A percentile compares a stretch with the other conserved stretches of the same genome.
phyloP scores from a whole-genome alignment of 768 basidiomycete species.

The Crepidotus variabilis region DNA sequence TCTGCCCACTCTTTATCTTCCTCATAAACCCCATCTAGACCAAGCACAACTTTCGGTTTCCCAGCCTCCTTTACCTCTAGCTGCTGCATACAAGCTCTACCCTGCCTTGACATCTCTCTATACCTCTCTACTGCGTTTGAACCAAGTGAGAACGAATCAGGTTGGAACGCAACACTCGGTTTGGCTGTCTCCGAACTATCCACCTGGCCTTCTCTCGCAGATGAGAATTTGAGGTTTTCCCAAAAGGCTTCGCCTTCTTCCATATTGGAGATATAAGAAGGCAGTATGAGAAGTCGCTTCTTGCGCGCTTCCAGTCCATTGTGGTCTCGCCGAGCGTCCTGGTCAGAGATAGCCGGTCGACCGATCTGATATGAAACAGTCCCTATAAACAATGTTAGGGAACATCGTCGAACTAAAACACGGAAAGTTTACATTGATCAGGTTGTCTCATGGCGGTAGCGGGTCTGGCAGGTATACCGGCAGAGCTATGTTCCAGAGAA shows the following conservation, averaged over 20 bases:
- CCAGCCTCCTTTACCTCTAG: conserved; percentile 34
- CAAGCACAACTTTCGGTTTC: conserved; percentile 41
- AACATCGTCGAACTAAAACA: neutral
- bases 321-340: conserved; percentile 34
- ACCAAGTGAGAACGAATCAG: conserved; percentile 32
- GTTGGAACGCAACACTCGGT: conserved; percentile 15
- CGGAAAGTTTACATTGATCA: conserved; percentile 1
- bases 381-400: conserved; percentile 39
- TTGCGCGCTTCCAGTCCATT: conserved; percentile 35
- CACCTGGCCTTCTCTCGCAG: conserved; percentile 5
- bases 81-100: conserved; percentile 36
- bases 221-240: conserved; percentile 40
- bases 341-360: conserved; percentile 27
- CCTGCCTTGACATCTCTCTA: conserved; percentile 44
- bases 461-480: conserved; percentile 13
- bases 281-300: conserved; percentile 42
- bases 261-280: conserved; percentile 37
- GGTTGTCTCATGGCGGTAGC: conserved; percentile 15
- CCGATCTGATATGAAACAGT: conserved; percentile 54
- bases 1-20: conserved; percentile 12
- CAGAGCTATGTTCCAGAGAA: conserved; percentile 24
- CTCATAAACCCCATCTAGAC: conserved; percentile 11
- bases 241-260: conserved; percentile 43
- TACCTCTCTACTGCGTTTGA: conserved; percentile 31
- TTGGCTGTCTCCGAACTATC: conserved; percentile 18